A percentile compares a stretch with the other conserved stretches of the same genome.
Conservation (phyloP, 139 green algal genomes). For the Micractinium sp. region DNA sequence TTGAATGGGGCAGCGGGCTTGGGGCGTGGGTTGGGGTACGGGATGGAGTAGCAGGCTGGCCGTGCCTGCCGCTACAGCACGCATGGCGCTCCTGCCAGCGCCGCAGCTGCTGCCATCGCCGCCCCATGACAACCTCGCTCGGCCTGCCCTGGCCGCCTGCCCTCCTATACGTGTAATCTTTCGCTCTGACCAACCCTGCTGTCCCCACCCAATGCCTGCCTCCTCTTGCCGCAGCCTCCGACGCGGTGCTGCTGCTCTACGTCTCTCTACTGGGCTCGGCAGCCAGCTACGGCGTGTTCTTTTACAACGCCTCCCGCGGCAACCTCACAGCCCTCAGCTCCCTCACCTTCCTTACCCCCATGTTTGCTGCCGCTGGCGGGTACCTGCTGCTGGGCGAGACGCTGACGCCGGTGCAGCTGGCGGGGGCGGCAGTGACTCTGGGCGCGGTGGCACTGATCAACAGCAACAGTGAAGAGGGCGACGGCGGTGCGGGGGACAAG, state of each 20-base stretch:
- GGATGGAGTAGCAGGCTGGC: background rate
- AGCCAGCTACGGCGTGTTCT: slow-evolving; percentile 89
- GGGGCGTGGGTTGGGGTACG: no score
- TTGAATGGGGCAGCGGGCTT: no score
- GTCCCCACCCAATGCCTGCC: background rate
- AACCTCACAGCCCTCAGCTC: slow-evolving; percentile 89
- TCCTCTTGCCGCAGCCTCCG: slow-evolving; percentile 29
- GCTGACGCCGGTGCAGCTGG: slow-evolving; percentile 86
- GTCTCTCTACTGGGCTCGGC: slow-evolving; percentile 92
- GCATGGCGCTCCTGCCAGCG: background rate
- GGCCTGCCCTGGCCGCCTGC: background rate
- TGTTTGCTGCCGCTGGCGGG: slow-evolving; percentile 84
- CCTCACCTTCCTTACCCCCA: slow-evolving; percentile 97
- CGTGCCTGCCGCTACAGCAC: no score
- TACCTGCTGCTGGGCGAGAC: slow-evolving; percentile 88
- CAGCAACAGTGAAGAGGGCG: background rate
- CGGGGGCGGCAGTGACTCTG: slow-evolving; percentile 88
- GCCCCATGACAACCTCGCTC: background rate
- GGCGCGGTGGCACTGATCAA: slow-evolving; percentile 85
- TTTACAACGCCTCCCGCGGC: slow-evolving; percentile 73
- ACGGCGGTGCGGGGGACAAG: background rate
- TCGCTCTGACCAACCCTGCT: background rate
- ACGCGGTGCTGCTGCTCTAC: slow-evolving; percentile 70
- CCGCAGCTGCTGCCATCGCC: background rate
- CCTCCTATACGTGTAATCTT: background rate